Percentiles rank a stretch among this genome's conserved stretches.
Conservation (phyloP, 768 basidiomycete species). For the Daedalea quercina region DNA sequence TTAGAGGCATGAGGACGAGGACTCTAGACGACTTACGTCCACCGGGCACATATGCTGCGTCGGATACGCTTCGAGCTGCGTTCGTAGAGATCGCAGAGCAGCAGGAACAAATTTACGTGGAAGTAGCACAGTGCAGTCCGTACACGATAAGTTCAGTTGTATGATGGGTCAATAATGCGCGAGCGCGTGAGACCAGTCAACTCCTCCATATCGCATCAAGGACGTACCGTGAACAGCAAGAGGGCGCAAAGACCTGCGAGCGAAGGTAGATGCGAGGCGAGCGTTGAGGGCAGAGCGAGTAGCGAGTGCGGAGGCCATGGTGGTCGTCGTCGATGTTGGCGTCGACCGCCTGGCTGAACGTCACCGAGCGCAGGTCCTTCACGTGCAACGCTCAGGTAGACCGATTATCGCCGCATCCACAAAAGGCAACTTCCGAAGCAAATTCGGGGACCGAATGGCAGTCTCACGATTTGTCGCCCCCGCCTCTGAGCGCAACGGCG, state of each 20-base stretch:
- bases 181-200: background rate
- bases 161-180: background rate
- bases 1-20: background rate
- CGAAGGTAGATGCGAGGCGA: slow-evolving; percentile 30
- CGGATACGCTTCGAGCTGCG: slow-evolving; percentile 14
- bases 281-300: slow-evolving; percentile 43
- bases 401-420: slow-evolving; percentile 5
- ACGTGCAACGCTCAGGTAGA: background rate
- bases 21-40: slow-evolving; percentile 46
- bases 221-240: slow-evolving; percentile 34
- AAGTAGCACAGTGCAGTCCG: too few species aligned
- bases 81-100: background rate
- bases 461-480: background rate
- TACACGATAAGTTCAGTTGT: too few species aligned
- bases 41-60: slow-evolving; percentile 52
- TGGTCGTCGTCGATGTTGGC: slow-evolving; percentile 15
- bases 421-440: background rate
- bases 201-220: slow-evolving; percentile 1
- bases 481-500: too few species aligned
- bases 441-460: background rate
- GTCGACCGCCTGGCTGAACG: background rate
- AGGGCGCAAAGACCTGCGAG: slow-evolving; percentile 34
- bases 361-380: background rate
- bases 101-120: too few species aligned
- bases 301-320: slow-evolving; percentile 45